Base-by-base conservation (phyloP, 768 basidiomycete genomes). In the Suillus discolor region DNA sequence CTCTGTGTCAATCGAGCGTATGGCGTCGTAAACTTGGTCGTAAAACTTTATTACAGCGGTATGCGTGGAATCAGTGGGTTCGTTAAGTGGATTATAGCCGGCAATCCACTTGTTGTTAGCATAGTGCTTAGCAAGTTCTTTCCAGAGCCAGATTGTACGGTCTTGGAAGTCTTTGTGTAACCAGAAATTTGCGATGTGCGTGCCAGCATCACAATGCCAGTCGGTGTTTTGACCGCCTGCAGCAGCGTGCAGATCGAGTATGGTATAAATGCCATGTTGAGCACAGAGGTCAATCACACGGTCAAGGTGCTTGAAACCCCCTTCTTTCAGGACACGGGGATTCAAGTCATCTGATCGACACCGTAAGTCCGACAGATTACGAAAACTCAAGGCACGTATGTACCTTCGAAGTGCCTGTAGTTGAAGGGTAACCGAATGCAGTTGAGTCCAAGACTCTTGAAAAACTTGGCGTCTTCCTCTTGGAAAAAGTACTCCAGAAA, bases 1-100 rank as follows among this genome's bases (percentile, higher is more conserved):
- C 60, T 88, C 77, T 2, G 83, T 78, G 76, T 95, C 94, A 62
- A 89, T 77, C 25, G 82, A 80, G 49, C 91, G 88, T 73, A 96
- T 93, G 31, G 89, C 89, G 23, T 78, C 79, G 77, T 93, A 84
- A 31, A 92, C 81, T 20, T 85, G 79, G 69, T 87, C 83, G 78
- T 94, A 94, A 79, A 89, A 93, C 8, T 68, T 74, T 67, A 93
- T 71, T 62, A 95, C 77, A 57, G 88, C 81, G 13, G 79, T 83
- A 75, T 92, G 90, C 57, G 85, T 79, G 18, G 87, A 79, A 72
- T 94, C 93, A 4, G 92, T 87, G 44, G 77, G 89, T 78, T 95
- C 93, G 83, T 94, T 96, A 57, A 95, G 80, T 4, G 89, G 90
- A 76, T 94, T 94, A 79, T 92, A 95, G 20, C 93, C 91, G 2